Conservation (phyloP, 768 basidiomycete species). For the Rhizopogon rudus region DNA sequence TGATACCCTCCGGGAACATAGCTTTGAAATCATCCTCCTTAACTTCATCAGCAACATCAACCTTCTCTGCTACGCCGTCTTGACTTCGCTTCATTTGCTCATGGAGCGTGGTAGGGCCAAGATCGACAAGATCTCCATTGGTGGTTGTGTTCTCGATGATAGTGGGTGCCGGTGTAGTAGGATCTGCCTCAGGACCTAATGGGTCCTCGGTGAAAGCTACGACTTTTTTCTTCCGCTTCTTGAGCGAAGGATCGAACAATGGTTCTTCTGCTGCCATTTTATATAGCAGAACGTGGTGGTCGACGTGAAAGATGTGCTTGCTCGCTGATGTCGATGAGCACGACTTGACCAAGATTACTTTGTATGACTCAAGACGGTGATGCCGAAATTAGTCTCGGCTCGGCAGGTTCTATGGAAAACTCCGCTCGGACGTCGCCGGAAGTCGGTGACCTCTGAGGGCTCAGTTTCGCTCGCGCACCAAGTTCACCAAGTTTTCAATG, state of each 20-base stretch:
- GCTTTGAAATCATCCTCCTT: slow-evolving; percentile 71
- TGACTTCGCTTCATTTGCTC: slow-evolving; percentile 60
- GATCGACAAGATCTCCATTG: slow-evolving; percentile 69
- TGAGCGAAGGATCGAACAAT: slow-evolving; percentile 77
- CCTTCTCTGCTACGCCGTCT: slow-evolving; percentile 31
- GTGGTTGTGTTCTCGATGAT: slow-evolving; percentile 66
- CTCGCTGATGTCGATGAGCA: slow-evolving; percentile 7
- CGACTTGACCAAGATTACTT: slow-evolving; percentile 4
- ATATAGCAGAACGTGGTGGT: slow-evolving; percentile 4
- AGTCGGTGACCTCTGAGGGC: slow-evolving; percentile 20
- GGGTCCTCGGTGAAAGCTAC: slow-evolving; percentile 86
- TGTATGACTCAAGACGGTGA: slow-evolving; percentile 4
- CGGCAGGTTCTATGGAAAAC: slow-evolving; percentile 12
- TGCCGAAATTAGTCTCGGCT: slow-evolving; percentile 25
- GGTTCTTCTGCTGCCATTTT: slow-evolving; percentile 66
- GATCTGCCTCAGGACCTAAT: slow-evolving; percentile 76
- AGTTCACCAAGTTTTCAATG: slow-evolving; percentile 29
- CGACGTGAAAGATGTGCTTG: slow-evolving; percentile 9
- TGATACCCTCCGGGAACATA: slow-evolving; percentile 78
- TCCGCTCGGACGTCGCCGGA: slow-evolving; percentile 35
- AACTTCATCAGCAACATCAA: slow-evolving; percentile 33
- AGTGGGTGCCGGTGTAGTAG: slow-evolving; percentile 71
- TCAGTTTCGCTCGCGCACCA: slow-evolving; percentile 9
- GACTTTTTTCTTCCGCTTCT: slow-evolving; percentile 84
- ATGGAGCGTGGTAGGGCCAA: slow-evolving; percentile 71